phyloP scores from a whole-genome alignment of 345 rosid genomes.

The Pelargonium nanum region DNA sequence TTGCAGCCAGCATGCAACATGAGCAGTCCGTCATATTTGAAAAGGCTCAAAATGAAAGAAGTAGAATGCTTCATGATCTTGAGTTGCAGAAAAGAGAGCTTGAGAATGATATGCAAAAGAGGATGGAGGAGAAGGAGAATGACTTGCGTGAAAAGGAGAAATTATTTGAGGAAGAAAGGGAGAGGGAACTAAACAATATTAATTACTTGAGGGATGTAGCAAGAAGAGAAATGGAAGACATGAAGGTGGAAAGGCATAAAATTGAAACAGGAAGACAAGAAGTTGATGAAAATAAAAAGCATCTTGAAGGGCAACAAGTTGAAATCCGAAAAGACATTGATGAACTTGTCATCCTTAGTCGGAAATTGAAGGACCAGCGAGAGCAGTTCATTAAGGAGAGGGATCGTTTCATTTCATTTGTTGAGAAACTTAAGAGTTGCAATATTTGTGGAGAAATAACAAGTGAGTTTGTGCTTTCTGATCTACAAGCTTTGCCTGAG shows the following conservation, averaged over 20 bases:
- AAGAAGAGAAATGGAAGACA: slow-evolving; percentile 75
- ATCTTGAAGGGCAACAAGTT: slow-evolving; percentile 71
- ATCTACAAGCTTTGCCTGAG: slow-evolving; percentile 40
- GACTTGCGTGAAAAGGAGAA: slow-evolving; percentile 44
- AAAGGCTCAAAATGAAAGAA: slow-evolving; percentile 64
- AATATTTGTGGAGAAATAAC: slow-evolving; percentile 57
- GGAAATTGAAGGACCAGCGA: slow-evolving; percentile 66
- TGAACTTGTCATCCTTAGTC: slow-evolving; percentile 66
- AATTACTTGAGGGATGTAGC: slow-evolving; percentile 68
- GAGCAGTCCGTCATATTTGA: slow-evolving; percentile 45
- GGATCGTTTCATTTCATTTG: slow-evolving; percentile 57
- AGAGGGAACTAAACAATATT: slow-evolving; percentile 59
- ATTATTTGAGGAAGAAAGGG: slow-evolving; percentile 73
- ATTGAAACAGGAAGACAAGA: slow-evolving; percentile 59
- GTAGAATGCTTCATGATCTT: slow-evolving; percentile 57
- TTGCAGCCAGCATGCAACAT: slow-evolving; percentile 60
- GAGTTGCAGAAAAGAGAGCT: slow-evolving; percentile 60
- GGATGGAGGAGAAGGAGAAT: slow-evolving; percentile 54
- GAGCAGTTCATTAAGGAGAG: slow-evolving; percentile 75
- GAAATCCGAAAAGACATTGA: slow-evolving; percentile 81
- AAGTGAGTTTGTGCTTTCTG: slow-evolving; percentile 63
- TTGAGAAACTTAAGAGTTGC: slow-evolving; percentile 63
- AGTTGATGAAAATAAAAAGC: slow-evolving; percentile 48
- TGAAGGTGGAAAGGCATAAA: slow-evolving; percentile 56
- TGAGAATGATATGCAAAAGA: slow-evolving; percentile 57